Evolutionary conservation across 2,329 filamentous ascomycete genomes (phyloP).

Genomic region (Pyrenochaeta sp.): DNA sequence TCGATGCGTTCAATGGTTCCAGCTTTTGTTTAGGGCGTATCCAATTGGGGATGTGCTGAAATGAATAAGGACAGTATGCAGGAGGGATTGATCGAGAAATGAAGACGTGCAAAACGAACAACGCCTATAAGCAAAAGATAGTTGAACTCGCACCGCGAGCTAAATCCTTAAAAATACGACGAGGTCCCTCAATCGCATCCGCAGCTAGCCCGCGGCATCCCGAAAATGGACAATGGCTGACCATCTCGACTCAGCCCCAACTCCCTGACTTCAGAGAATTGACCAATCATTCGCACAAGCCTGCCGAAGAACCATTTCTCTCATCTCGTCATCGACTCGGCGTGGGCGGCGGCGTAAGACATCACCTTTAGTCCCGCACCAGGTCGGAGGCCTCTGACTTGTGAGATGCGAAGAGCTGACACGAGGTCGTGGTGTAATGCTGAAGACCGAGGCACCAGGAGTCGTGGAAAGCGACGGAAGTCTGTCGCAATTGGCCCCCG

Average conservation of each 20-base stretch:
- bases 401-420: constrained; percentile 10
- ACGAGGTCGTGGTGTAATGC: constrained; percentile 3
- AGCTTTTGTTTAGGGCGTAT: constrained; percentile 2
- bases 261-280: constrained; percentile 1
- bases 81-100: not conserved
- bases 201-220: constrained; percentile 16
- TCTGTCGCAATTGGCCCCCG: constrained; percentile 18
- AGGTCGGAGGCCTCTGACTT: constrained; percentile 7
- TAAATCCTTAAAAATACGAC: constrained; percentile 4
- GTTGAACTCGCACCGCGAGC: constrained; percentile 4
- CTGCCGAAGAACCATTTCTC: not conserved
- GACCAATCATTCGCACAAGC: constrained; percentile 15
- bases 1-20: not conserved
- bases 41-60: not conserved
- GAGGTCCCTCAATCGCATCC: constrained; percentile 9
- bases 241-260: constrained; percentile 30
- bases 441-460: constrained; percentile 1
- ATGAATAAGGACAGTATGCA: not conserved
- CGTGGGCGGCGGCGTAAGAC: not conserved
- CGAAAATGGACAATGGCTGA: constrained; percentile 30
- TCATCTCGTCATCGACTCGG: constrained; percentile 8
- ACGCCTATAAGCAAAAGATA: constrained; percentile 7
- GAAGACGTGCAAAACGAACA: not conserved
- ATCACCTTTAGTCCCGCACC: not conserved
- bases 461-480: constrained; percentile 5